Evolutionary conservation across 2,329 filamentous ascomycete species (phyloP).

Genomic region (Penicillium concentricum): DNA sequence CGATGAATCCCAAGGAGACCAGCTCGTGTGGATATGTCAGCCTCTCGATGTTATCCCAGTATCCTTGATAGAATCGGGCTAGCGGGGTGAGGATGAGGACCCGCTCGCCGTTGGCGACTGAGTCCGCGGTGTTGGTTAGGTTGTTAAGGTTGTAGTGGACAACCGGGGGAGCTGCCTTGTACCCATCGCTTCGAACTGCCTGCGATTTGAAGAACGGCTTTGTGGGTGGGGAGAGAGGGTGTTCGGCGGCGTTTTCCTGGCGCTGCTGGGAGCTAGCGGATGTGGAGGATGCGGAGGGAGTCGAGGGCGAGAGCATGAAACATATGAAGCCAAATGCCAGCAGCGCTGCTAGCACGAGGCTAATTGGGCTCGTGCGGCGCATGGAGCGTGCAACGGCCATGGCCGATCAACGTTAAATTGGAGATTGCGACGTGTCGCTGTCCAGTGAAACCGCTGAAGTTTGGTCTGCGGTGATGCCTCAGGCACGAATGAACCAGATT

Average conservation of each 20-base stretch:
- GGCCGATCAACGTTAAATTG: slow-evolving; percentile 23
- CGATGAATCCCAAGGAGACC: slow-evolving; percentile 92
- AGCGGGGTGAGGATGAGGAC: slow-evolving; percentile 91
- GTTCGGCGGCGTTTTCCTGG: slow-evolving; percentile 61
- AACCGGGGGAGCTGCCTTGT: slow-evolving; percentile 72
- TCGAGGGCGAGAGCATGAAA: slow-evolving; percentile 50
- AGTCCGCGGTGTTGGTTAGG: slow-evolving; percentile 76
- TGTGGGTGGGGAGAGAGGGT: slow-evolving; percentile 71
- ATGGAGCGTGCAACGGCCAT: slow-evolving; percentile 65
- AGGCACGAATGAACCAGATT: background rate
- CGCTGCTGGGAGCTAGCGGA: slow-evolving; percentile 51
- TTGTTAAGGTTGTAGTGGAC: slow-evolving; percentile 94
- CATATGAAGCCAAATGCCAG: slow-evolving; percentile 69
- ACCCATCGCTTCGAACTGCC: slow-evolving; percentile 46
- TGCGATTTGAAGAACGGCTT: slow-evolving; percentile 71
- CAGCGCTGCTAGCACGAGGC: slow-evolving; percentile 67
- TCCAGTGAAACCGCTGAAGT: slow-evolving; percentile 7
- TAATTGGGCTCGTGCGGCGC: slow-evolving; percentile 76
- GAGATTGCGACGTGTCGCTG: slow-evolving; percentile 13
- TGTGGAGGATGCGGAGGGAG: slow-evolving; percentile 47
- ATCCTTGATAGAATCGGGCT: slow-evolving; percentile 86
- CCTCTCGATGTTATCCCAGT: slow-evolving; percentile 89
- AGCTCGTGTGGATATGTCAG: slow-evolving; percentile 89
- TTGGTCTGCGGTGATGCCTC: background rate
- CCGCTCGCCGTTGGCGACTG: slow-evolving; percentile 76